Base-by-base conservation (phyloP, 805 yeast genomes). In the Maudiozyma turicensis region DNA sequence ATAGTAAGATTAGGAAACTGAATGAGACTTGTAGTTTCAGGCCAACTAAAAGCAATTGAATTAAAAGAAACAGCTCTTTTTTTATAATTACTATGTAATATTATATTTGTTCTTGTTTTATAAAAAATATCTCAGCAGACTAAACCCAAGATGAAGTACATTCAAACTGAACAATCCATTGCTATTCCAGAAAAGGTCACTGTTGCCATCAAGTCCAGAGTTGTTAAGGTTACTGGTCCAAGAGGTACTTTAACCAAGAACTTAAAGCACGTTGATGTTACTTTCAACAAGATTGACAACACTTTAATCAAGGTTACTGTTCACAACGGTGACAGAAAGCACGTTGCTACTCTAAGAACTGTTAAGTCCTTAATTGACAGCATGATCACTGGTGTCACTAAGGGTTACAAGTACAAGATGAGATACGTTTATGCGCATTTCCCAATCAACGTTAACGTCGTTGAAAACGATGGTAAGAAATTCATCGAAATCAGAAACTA, bases 391-490 rank as follows among this genome's bases (percentile, higher is more conserved):
- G 99, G 99, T 86, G 99, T 93, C 72, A 93, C 99, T 73, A 83
- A 83, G 80, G 99, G 98, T 76, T 91, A 77, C 95, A 83, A 86
- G 78, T 93, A 93, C 93, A 93, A 93, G 86, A 85, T 93, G 97
- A 89, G 98, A 82, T 90, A 88, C 75, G 99, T 93, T 59, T 95
- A 91, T 73, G 99, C 99, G 84, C 99, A 93, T 87, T 93, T 93
- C 96, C 99, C 99, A 74, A 93, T 95, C 78, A 93, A 93, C 78
- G 96, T 93, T 64, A 91, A 90, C 81, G 74, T 89, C 63, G 72
- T 86, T 71, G 87, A 86, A 60, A 77, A 79, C 67, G 91, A 91
- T 52, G 87, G 86, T 63, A 65, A 71, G 48, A 74, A 78, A 58
- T 80, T 68, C 68, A 85, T 91, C 65, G 98, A 93, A 81, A 90